Evolutionary conservation across 768 basidiomycete species (phyloP).

Genomic region (Dioszegia hungarica): DNA sequence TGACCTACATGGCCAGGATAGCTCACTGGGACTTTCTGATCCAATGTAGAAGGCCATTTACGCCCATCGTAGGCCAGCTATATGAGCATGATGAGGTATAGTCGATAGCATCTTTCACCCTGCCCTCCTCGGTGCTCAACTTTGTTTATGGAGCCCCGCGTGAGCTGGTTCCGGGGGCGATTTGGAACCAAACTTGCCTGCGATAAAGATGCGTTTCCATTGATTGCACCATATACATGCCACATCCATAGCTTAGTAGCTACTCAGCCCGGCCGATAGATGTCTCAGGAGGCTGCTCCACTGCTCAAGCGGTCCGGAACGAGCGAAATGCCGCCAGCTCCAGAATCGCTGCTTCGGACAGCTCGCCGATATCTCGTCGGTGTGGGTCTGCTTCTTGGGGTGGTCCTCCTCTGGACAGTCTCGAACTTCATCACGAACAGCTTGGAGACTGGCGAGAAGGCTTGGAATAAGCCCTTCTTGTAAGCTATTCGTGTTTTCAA

Average conservation of each 20-base stretch:
- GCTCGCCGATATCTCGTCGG: constrained; percentile 38
- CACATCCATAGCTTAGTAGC: too few species aligned
- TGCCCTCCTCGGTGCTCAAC: too few species aligned
- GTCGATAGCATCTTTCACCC: too few species aligned
- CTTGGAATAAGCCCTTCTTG: constrained; percentile 89
- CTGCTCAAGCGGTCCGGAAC: neutral
- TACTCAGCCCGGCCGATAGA: neutral
- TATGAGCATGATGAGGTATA: neutral
- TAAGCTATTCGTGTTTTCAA: constrained; percentile 48
- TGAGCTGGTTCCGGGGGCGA: neutral
- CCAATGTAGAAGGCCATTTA: constrained; percentile 33
- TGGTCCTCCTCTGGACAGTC: constrained; percentile 66
- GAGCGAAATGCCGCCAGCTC: neutral
- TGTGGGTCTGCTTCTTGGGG: constrained; percentile 19
- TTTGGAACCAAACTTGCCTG: neutral
- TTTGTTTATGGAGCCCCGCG: neutral
- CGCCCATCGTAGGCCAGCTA: constrained; percentile 20
- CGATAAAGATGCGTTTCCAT: too few species aligned
- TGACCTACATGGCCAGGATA: neutral
- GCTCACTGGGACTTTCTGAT: constrained; percentile 33
- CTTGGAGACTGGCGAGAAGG: constrained; percentile 55
- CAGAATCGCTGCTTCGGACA: constrained; percentile 4
- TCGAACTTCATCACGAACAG: constrained; percentile 71
- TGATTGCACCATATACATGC: too few species aligned
- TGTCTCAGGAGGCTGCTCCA: neutral